Percentiles rank a stretch among this genome's conserved stretches.
Conservation (phyloP, 352 stramenopile genomes). For the Phytophthora citricola region DNA sequence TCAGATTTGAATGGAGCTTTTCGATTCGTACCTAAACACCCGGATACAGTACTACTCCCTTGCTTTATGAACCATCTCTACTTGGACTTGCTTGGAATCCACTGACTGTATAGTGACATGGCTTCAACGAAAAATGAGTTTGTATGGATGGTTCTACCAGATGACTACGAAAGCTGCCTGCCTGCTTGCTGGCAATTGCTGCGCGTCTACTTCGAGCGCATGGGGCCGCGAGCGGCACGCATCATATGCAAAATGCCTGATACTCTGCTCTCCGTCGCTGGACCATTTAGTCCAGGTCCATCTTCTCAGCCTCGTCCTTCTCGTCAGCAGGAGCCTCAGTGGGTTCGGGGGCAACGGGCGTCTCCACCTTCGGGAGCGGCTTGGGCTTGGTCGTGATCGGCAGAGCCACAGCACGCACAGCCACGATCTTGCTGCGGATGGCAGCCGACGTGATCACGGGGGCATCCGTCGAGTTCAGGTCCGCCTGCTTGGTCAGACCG, state of each 20-base stretch:
- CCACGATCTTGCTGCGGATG: conserved; percentile 92
- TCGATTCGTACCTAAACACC: conserved; percentile 25
- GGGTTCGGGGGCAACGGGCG: conserved; percentile 50
- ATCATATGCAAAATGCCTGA: conserved; percentile 38
- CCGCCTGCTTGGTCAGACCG: conserved; percentile 94
- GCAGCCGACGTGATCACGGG: conserved; percentile 92
- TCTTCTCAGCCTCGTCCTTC: conserved; percentile 73
- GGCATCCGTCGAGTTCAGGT: conserved; percentile 83
- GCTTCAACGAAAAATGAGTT: conserved; percentile 23
- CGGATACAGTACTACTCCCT: not conserved
- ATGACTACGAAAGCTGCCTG: conserved; percentile 30
- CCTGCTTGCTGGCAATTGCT: conserved; percentile 22
- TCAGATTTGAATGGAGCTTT: conserved; percentile 35
- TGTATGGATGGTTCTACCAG: conserved; percentile 35
- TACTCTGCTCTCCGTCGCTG: conserved; percentile 12
- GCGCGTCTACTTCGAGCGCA: conserved; percentile 33
- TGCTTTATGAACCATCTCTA: not conserved
- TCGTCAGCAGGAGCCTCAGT: conserved; percentile 48
- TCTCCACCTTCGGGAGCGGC: conserved; percentile 83
- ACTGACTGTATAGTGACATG: conserved; percentile 1
- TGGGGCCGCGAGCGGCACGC: conserved; percentile 21
- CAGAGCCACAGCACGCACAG: conserved; percentile 90
- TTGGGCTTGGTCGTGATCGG: conserved; percentile 98
- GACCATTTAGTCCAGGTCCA: conserved; percentile 83
- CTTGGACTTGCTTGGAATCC: no score